Conservation (phyloP, 1,284 basidiomycete genomes). For the Cerioporus squamosus region DNA sequence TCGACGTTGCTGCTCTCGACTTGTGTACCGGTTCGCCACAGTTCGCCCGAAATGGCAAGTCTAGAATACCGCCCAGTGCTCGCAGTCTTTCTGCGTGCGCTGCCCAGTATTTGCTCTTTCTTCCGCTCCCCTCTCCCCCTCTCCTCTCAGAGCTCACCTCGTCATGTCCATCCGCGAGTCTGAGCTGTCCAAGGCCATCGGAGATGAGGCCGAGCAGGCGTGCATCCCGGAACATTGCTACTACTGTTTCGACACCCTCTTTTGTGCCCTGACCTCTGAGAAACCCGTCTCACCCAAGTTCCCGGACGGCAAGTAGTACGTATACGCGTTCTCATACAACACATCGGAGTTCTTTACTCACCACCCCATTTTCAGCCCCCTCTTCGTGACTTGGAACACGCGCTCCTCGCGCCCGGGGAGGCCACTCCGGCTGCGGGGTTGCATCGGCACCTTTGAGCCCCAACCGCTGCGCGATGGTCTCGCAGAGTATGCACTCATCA, state of each 20-base stretch:
- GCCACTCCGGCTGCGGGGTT: slow-evolving; percentile 79
- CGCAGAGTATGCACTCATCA: slow-evolving; percentile 89
- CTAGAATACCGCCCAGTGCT: slow-evolving; percentile 12
- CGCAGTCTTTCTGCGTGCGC: not conserved
- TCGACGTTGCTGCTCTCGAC: slow-evolving; percentile 20
- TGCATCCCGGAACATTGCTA: slow-evolving; percentile 78
- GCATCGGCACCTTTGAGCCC: slow-evolving; percentile 93
- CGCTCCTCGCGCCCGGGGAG: slow-evolving; percentile 61
- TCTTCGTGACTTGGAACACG: slow-evolving; percentile 98
- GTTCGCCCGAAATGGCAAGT: slow-evolving; percentile 12
- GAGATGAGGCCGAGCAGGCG: slow-evolving; percentile 43
- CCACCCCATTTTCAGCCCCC: slow-evolving; percentile 58
- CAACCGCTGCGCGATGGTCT: slow-evolving; percentile 79
- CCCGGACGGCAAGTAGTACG: slow-evolving; percentile 74
- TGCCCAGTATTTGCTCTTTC: too few relatives aligned
- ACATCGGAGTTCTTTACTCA: not conserved
- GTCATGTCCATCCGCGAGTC: slow-evolving; percentile 54
- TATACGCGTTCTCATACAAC: slow-evolving; percentile 4
- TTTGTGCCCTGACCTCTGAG: slow-evolving; percentile 66
- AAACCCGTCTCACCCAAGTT: slow-evolving; percentile 62
- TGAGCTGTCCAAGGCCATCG: slow-evolving; percentile 40
- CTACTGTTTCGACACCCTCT: slow-evolving; percentile 79
- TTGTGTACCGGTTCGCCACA: slow-evolving; percentile 1
- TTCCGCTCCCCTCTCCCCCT: slow-evolving; percentile 28
- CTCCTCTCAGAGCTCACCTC: slow-evolving; percentile 24